Conservation (phyloP, 176 grass and related monocot species). For the Zea luxurians region DNA sequence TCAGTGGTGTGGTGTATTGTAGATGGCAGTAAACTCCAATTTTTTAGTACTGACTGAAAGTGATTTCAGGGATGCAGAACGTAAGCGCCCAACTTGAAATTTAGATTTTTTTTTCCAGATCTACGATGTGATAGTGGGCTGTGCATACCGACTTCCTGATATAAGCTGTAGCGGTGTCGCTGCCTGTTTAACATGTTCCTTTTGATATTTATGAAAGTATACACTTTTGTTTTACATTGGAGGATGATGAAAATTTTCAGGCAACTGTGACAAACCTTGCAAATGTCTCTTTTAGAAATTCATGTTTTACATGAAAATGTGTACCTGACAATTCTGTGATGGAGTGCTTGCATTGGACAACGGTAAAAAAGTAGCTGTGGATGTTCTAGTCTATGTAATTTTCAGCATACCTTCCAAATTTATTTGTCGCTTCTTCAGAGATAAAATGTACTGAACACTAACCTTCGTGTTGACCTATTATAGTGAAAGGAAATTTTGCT, state of each 20-base stretch:
- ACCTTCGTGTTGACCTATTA: conserved; percentile 29
- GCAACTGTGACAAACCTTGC: not conserved
- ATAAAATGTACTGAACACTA: conserved; percentile 24
- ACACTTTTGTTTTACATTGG: not conserved
- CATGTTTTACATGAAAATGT: not conserved
- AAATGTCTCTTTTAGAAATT: not conserved
- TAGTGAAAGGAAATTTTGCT: conserved; percentile 75
- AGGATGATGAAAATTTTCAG: not conserved
- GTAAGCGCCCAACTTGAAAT: not conserved
- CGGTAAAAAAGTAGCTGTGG: not conserved
- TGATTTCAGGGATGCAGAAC: conserved; percentile 22
- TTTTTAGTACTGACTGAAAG: conserved; percentile 12
- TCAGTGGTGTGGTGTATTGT: not conserved
- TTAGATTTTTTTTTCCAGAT: conserved; percentile 1
- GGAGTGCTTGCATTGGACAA: not conserved
- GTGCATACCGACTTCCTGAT: not conserved
- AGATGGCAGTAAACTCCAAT: conserved; percentile 1
- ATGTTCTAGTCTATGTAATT: not conserved
- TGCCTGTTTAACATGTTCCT: conserved; percentile 14
- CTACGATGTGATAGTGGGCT: not conserved
- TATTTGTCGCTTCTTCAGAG: not conserved
- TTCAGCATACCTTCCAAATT: not conserved
- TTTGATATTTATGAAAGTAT: not conserved
- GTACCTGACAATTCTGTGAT: not conserved
- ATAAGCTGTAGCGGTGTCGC: not conserved